Evolutionary conservation across 345 rosid species (phyloP).

Genomic region (Hibiscus tridactylites): DNA sequence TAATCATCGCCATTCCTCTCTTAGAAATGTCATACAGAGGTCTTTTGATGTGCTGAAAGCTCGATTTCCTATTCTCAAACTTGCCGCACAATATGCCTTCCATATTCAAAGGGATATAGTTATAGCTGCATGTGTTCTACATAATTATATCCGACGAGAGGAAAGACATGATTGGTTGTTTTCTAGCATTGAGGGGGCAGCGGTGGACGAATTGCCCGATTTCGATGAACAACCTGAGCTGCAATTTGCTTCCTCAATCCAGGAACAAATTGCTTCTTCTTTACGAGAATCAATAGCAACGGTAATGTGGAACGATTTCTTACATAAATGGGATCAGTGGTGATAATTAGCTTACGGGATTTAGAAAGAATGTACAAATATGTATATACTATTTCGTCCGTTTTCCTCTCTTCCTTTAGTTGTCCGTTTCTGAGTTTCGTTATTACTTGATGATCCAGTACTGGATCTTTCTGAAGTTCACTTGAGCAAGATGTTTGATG

Average conservation of each 20-base stretch:
- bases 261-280: slow-evolving; percentile 42
- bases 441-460: not conserved
- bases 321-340: slow-evolving; percentile 63
- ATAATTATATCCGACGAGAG: slow-evolving; percentile 57
- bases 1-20: slow-evolving; percentile 60
- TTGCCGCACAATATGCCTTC: slow-evolving; percentile 61
- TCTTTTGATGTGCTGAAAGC: slow-evolving; percentile 47
- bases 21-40: slow-evolving; percentile 43
- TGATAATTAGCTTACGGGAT: slow-evolving; percentile 13
- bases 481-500: not conserved
- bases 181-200: slow-evolving; percentile 25
- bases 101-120: slow-evolving; percentile 81
- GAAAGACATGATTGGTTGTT: slow-evolving; percentile 73
- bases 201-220: slow-evolving; percentile 33
- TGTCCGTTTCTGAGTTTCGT: not conserved
- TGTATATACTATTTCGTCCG: too few relatives aligned
- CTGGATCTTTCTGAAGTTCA: not conserved
- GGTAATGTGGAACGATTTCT: slow-evolving; percentile 72
- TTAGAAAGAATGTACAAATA: not conserved
- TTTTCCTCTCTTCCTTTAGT: not conserved
- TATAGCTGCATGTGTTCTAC: slow-evolving; percentile 67
- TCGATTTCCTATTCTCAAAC: slow-evolving; percentile 69
- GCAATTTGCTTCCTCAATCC: slow-evolving; percentile 38
- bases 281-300: slow-evolving; percentile 49
- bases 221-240: slow-evolving; percentile 49